Conservation (phyloP, 495 filamentous ascomycete species). For the Penicillium silybi region DNA sequence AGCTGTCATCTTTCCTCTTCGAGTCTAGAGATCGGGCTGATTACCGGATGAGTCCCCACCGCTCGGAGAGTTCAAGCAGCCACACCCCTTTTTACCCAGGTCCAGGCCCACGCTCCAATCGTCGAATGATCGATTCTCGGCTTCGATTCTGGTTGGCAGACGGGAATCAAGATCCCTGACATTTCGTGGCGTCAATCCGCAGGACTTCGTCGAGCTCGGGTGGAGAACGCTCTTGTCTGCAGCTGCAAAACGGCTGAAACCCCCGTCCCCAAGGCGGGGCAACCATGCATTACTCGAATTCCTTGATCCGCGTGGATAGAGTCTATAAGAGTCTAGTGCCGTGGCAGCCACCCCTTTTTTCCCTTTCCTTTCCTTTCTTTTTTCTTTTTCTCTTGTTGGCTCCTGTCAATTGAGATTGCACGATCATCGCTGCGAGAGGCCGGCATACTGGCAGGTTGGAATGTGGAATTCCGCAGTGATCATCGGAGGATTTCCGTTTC, state of each 20-base stretch:
- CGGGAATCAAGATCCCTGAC: conserved; percentile 11
- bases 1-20: conserved; percentile 34
- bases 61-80: conserved; percentile 18
- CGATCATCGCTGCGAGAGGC: conserved; percentile 8
- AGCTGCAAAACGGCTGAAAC: background rate
- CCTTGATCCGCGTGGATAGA: background rate
- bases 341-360: background rate
- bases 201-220: conserved; percentile 15
- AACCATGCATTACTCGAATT: background rate
- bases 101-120: no score
- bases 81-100: conserved; percentile 12
- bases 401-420: background rate
- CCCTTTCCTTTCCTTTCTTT: background rate
- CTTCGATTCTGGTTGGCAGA: background rate
- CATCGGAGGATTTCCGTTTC: conserved; percentile 13
- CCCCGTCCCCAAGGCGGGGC: background rate
- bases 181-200: conserved; percentile 19
- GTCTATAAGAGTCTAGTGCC: background rate
- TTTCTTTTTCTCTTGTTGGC: background rate
- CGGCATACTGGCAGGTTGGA: conserved; percentile 12
- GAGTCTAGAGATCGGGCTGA: conserved; percentile 33
- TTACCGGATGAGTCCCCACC: conserved; percentile 30
- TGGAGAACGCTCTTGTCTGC: background rate
- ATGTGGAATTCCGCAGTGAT: conserved; percentile 15
- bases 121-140: no score